Base-by-base conservation (phyloP, 2,329 filamentous ascomycete species). In the Sclerotinia spermophila region DNA sequence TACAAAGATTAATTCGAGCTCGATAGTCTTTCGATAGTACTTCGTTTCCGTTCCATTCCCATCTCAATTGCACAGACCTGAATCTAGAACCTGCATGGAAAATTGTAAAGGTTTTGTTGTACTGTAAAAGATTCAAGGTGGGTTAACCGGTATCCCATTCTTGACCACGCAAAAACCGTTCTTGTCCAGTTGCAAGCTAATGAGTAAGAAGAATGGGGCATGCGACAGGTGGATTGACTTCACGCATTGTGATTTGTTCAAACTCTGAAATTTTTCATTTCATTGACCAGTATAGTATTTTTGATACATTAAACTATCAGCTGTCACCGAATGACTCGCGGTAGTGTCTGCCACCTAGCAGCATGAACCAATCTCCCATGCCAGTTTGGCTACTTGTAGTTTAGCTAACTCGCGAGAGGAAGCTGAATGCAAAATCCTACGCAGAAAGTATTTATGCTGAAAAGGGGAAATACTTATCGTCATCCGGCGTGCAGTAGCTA, bases 51-150 rank as follows among this genome's bases (percentile, higher is more conserved):
- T 48, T 61, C 56, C 44, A 68, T 51, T 53, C 53, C 61, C 24
- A 68, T 68, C 56, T 68, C 44, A 24, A 38, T 19, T 51, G 61
- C 7, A 15, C 44, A 48, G 53, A 68, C 56, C 56, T 42, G n/a
- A 33, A 68, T 68, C 67, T 61, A 68, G 67, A 61, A 61, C 67
- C 67, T 68, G 67, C 67, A 62, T 68, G 33, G 21, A 59, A 48
- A 53, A 53, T n/a, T 53, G 13, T 40, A 58, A 62, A 17, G 15
- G 19, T 40, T 51, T 51, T 38, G 67, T 62, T 62, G 35, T 62
- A 62, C 53, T 45, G 35, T 56, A 15, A 33, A 19, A 51, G n/a
- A 13, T 35, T 24, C 38, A 33, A 44, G 51, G 65, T n/a, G 35
- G 24, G 24, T 55, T 38, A 51, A 44, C 44, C 53, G 56, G 48